Conservation (phyloP, 352 stramenopile species). For the Globisporangium emineosum region DNA sequence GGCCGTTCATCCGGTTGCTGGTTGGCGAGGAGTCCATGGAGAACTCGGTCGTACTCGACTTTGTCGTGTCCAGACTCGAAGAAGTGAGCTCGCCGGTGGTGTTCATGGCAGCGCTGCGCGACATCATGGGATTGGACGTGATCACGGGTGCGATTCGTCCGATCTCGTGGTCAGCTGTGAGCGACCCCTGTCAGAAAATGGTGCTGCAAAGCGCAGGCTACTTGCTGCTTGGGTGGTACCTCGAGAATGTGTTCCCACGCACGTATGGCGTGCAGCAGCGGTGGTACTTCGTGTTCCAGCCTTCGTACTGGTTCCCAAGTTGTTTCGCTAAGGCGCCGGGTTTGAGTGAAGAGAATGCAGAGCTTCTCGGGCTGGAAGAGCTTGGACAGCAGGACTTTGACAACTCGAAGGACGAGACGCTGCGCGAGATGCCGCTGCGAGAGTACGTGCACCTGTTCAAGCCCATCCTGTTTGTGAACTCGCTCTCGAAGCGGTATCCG, state of each 20-base stretch:
- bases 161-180: conserved; percentile 48
- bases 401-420: conserved; percentile 43
- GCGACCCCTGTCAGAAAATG: conserved; percentile 58
- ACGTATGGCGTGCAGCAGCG: conserved; percentile 88
- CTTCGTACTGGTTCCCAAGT: conserved; percentile 75
- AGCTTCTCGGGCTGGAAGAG: conserved; percentile 10
- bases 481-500: conserved; percentile 63
- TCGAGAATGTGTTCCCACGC: conserved; percentile 91
- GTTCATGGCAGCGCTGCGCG: conserved; percentile 62
- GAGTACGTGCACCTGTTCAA: conserved; percentile 59
- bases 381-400: conserved; percentile 16
- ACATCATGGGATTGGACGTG: conserved; percentile 53
- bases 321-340: conserved; percentile 17
- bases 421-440: conserved; percentile 54
- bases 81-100: conserved; percentile 59
- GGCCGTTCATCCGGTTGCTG: conserved; percentile 48
- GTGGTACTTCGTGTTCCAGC: conserved; percentile 92
- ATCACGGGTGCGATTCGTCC: conserved; percentile 29
- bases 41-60: conserved; percentile 25
- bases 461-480: conserved; percentile 54
- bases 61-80: conserved; percentile 40
- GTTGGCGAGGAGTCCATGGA: conserved; percentile 49
- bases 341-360: conserved; percentile 21
- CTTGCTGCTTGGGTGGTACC: conserved; percentile 89
- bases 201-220: conserved; percentile 84